Evolutionary conservation across 108 stramenopile species (phyloP).

Genomic region (Skeletonema costatum): DNA sequence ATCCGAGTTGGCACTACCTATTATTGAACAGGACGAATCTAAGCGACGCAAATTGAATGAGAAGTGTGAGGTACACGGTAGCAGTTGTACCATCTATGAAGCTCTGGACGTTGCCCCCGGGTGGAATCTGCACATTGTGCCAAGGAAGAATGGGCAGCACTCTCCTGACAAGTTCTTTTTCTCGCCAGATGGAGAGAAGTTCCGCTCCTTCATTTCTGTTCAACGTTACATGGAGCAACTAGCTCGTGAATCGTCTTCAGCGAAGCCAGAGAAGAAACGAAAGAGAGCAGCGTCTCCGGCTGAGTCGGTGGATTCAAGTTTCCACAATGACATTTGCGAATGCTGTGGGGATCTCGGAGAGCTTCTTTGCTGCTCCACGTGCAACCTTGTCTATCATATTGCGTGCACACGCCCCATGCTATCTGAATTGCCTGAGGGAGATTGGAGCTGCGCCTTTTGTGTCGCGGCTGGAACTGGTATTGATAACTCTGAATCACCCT

Average conservation of each 20-base stretch:
- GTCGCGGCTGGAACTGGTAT: constrained; percentile 41
- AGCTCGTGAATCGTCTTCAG: neutral
- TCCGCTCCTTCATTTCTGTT: neutral
- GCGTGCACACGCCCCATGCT: constrained; percentile 77
- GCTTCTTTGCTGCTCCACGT: constrained; percentile 86
- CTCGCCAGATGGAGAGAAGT: constrained; percentile 1
- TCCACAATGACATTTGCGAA: constrained; percentile 62
- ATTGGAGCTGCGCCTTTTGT: constrained; percentile 75
- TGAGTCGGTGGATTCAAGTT: neutral
- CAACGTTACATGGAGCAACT: neutral
- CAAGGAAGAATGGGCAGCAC: neutral
- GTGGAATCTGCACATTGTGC: neutral
- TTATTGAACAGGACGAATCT: neutral
- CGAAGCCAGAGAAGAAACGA: neutral
- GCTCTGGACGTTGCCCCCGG: neutral
- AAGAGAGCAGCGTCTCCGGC: neutral
- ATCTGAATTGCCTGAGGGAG: constrained; percentile 47
- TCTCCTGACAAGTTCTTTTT: constrained; percentile 5
- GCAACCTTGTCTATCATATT: constrained; percentile 87
- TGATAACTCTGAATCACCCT: constrained; percentile 4
- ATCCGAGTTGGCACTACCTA: neutral
- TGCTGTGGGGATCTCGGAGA: constrained; percentile 62
- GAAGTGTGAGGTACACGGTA: neutral
- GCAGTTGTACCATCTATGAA: neutral
- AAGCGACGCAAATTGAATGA: neutral